These are phyloP conservation scores for Aspergillus neotritici DNA, from an alignment of 2,329 filamentous ascomycete genomes.

Conservation along the genomic window DNA sequence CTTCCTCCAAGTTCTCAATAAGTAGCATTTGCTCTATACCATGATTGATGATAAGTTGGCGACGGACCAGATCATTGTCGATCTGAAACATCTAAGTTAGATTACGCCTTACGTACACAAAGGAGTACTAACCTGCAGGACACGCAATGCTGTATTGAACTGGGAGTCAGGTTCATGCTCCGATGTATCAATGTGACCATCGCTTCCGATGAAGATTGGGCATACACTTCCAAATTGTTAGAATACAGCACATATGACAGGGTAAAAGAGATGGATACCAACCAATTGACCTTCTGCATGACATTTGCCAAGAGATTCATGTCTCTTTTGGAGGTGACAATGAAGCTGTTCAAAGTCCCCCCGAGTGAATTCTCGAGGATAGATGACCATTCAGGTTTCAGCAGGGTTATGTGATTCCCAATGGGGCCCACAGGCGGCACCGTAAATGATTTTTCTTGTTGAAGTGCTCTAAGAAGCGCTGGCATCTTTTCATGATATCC, in stretches of 20 bases:
- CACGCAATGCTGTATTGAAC: conserved; percentile 72
- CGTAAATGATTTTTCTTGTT: conserved; percentile 62
- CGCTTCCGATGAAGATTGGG: conserved; percentile 61
- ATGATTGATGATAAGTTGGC: conserved; percentile 77
- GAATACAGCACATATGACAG: conserved; percentile 1
- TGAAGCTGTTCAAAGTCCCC: conserved; percentile 65
- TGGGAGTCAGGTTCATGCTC: conserved; percentile 66
- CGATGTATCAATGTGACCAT: conserved; percentile 51
- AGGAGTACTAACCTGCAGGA: conserved; percentile 54
- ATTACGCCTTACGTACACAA: background rate
- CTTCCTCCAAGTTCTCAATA: conserved; percentile 62
- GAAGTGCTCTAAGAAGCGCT: conserved; percentile 62
- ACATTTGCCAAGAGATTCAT: conserved; percentile 61
- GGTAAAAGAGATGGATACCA: conserved; percentile 16
- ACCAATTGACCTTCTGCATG: conserved; percentile 57
- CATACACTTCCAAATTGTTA: conserved; percentile 38
- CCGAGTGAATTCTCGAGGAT: conserved; percentile 75
- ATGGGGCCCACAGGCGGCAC: conserved; percentile 76
- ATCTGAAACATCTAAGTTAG: conserved; percentile 48
- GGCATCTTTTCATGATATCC: conserved; percentile 61
- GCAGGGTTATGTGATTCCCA: conserved; percentile 68
- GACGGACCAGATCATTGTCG: conserved; percentile 69
- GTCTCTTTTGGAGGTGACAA: conserved; percentile 73
- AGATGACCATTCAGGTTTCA: conserved; percentile 74
- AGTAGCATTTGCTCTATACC: conserved; percentile 79